phyloP scores from a whole-genome alignment of 768 basidiomycete species.

The Rubroboletus satanas region DNA sequence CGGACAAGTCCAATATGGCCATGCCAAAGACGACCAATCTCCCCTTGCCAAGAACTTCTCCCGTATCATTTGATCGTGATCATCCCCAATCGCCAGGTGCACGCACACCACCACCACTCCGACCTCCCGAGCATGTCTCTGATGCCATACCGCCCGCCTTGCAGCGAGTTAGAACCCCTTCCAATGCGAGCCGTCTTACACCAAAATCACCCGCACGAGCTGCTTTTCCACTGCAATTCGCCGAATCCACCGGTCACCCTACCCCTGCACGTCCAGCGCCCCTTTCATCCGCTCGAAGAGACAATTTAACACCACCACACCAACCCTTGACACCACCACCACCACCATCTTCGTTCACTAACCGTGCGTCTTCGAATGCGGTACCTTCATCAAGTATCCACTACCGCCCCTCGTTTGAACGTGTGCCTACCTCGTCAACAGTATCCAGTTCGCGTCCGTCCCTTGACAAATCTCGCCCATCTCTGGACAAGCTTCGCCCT shows the following conservation, averaged over 20 bases:
- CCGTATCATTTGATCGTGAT: slow-evolving; percentile 3
- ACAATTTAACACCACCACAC: neutral
- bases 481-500: slow-evolving; percentile 17
- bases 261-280: slow-evolving; percentile 12
- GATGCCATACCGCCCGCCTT: slow-evolving; percentile 13
- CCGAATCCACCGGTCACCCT: slow-evolving; percentile 8
- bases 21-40: slow-evolving; percentile 4
- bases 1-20: slow-evolving; percentile 19
- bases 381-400: slow-evolving; percentile 5
- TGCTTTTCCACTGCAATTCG: slow-evolving; percentile 10
- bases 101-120: slow-evolving; percentile 5
- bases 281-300: slow-evolving; percentile 14
- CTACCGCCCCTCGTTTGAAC: slow-evolving; percentile 17
- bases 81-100: slow-evolving; percentile 1
- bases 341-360: slow-evolving; percentile 8
- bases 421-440: slow-evolving; percentile 14
- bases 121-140: slow-evolving; percentile 13
- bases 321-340: slow-evolving; percentile 4
- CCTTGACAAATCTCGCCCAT: slow-evolving; percentile 11
- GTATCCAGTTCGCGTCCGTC: slow-evolving; percentile 13
- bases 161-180: slow-evolving; percentile 19
- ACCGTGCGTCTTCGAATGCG: slow-evolving; percentile 9
- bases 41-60: slow-evolving; percentile 1
- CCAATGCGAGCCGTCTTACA: slow-evolving; percentile 10
- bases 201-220: slow-evolving; percentile 8